Base-by-base conservation (phyloP, 2,329 filamentous ascomycete genomes). In the Trichophyton mentagrophytes region DNA sequence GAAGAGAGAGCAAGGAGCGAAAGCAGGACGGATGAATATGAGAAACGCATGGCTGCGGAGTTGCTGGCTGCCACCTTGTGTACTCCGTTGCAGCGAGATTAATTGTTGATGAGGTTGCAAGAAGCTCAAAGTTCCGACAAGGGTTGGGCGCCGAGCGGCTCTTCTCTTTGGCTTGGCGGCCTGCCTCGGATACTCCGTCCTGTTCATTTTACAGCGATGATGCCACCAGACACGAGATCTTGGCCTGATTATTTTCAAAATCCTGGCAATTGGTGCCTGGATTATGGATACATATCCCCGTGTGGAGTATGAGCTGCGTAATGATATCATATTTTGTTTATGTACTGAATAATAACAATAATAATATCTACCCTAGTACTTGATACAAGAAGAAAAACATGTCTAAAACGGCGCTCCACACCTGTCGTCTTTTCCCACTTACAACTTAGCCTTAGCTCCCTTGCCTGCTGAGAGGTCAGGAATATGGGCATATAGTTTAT, bases 401-500 rank as follows among this genome's bases (percentile, higher is more conserved):
- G 27, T 53, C 22, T 53, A 15, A 53, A 2, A 25, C 3, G 22
- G n/a, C 22, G 22, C 9, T 53, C 5, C 13, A 33, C 38, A n/a
- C 8, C 17, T 40, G 55, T 57, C 2, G 11, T 30, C 38, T 13
- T 13, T 30, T 38, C 9, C 36, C 65, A 15, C 36, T 65, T 72
- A 76, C 58, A 77, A 67, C 67, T 74, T 77, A 33, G 75, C 73
- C 58, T 69, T 70, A 49, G 70, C 33, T 3, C 66, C n/a, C 17
- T 68, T 70, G 9, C 9, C 33, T 13, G 59, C 53, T 57, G 72
- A 63, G 60, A 71, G 71, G 30, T 71, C 73, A n/a, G 71, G 64
- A 13, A 78, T 78, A 69, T 85, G 80, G 33, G 78, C 79, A 66
- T 87, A 87, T 67, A 85, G 77, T 64, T 80, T 76, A 65, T 87